A percentile compares a stretch with the other conserved stretches of the same genome.
These are phyloP conservation scores for Microcyclosporella mali DNA, from an alignment of 2,329 filamentous ascomycete species.

Conservation along the genomic window DNA sequence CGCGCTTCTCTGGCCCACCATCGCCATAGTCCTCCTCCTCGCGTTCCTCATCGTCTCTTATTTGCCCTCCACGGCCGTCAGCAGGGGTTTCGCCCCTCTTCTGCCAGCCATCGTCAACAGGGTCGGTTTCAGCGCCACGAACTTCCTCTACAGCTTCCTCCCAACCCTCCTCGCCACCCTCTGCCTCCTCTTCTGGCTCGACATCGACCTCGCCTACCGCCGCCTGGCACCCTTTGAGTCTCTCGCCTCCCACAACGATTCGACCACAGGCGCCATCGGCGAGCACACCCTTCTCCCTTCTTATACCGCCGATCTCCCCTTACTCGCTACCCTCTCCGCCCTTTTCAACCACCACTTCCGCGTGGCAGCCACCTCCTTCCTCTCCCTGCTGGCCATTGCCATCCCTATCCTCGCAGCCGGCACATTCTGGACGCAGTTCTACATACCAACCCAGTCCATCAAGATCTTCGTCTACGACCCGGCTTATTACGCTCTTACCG, in stretches of 20 bases:
- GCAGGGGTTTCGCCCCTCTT: conserved; percentile 64
- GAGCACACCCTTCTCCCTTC: conserved; percentile 61
- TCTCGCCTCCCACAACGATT: conserved; percentile 41
- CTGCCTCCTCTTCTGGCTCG: conserved; percentile 61
- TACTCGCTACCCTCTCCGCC: conserved; percentile 55
- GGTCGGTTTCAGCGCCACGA: conserved; percentile 70
- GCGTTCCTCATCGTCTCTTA: conserved; percentile 76
- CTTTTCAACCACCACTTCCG: conserved; percentile 58
- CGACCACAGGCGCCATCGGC: conserved; percentile 34
- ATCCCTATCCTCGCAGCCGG: conserved; percentile 64
- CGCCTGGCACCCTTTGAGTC: conserved; percentile 64
- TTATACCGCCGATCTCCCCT: conserved; percentile 61
- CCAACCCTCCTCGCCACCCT: conserved; percentile 62
- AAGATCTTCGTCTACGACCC: conserved; percentile 68
- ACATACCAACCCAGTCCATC: conserved; percentile 42
- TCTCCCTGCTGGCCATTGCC: conserved; percentile 54
- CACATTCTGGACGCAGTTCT: conserved; percentile 67
- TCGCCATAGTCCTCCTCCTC: conserved; percentile 55
- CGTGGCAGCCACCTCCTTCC: conserved; percentile 55
- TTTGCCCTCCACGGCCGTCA: conserved; percentile 56
- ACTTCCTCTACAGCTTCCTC: conserved; percentile 79
- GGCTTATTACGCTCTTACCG: conserved; percentile 65
- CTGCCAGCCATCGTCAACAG: conserved; percentile 45
- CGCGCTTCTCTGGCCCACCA: conserved; percentile 60
- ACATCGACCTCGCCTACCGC: conserved; percentile 60